Evolutionary conservation across 306 rosid genomes (phyloP).

Genomic region (Rubus parviflorus): DNA sequence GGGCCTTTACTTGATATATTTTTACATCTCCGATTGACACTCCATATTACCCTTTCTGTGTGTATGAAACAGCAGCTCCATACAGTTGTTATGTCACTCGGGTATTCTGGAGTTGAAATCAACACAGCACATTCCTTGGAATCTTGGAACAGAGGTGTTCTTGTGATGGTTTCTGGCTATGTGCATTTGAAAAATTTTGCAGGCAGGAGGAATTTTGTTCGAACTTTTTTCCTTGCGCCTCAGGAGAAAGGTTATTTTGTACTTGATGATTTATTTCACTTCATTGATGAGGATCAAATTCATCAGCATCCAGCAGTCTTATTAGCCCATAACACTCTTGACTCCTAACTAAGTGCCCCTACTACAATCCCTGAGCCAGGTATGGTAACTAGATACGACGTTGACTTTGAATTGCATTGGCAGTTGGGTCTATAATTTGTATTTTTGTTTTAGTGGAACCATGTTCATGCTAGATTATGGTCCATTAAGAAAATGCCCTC

Average conservation of each 20-base stretch:
- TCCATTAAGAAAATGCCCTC: too few relatives aligned
- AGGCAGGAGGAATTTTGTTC: slow-evolving; percentile 74
- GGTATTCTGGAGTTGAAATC: slow-evolving; percentile 81
- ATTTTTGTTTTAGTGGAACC: too few relatives aligned
- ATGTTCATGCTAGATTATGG: too few relatives aligned
- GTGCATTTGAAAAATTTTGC: slow-evolving; percentile 71
- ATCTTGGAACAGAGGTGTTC: slow-evolving; percentile 90
- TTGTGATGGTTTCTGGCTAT: slow-evolving; percentile 93
- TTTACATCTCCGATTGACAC: background rate
- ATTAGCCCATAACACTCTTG: slow-evolving; percentile 69
- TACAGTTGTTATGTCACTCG: slow-evolving; percentile 77
- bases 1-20: background rate
- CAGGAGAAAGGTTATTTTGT: slow-evolving; percentile 93
- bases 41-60: slow-evolving; percentile 14
- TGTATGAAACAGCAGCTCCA: slow-evolving; percentile 81
- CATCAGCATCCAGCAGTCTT: slow-evolving; percentile 73
- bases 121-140: slow-evolving; percentile 78
- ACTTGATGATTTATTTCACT: slow-evolving; percentile 85
- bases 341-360: slow-evolving; percentile 50
- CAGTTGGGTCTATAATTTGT: background rate
- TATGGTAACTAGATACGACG: slow-evolving; percentile 21
- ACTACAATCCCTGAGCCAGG: slow-evolving; percentile 66
- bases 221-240: slow-evolving; percentile 95
- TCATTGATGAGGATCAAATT: slow-evolving; percentile 71
- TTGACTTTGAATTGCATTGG: background rate